These are phyloP conservation scores for Daldinia vernicosa DNA, from an alignment of 495 filamentous ascomycete species.

Conservation along the genomic window DNA sequence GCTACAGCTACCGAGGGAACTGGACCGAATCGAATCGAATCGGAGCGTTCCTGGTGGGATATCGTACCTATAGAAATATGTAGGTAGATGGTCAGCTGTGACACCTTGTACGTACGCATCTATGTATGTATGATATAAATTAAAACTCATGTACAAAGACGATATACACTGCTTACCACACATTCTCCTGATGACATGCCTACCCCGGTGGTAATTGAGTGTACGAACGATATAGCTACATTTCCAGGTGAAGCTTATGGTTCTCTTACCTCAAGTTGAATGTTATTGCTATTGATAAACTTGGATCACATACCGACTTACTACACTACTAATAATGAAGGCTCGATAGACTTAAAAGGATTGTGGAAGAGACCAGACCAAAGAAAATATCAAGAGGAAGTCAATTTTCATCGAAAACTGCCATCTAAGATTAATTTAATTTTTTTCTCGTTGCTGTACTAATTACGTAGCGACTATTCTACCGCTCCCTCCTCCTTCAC, in stretches of 20 bases:
- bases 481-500: background rate
- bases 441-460: background rate
- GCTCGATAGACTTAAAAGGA: background rate
- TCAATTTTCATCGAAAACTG: background rate
- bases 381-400: background rate
- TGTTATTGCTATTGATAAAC: no score
- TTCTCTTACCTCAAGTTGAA: no score
- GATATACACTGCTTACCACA: background rate
- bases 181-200: background rate
- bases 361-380: no score
- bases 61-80: background rate
- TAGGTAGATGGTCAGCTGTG: background rate
- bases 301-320: background rate
- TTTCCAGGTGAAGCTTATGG: no score
- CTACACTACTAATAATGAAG: background rate
- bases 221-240: no score
- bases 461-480: background rate
- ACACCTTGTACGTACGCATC: background rate
- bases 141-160: constrained; percentile 14
- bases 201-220: background rate
- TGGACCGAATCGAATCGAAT: background rate
- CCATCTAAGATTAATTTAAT: background rate
- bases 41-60: background rate
- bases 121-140: constrained; percentile 17
- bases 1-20: background rate